Conservation (phyloP, 2,329 filamentous ascomycete genomes). For the Achaetomium macrosporum region DNA sequence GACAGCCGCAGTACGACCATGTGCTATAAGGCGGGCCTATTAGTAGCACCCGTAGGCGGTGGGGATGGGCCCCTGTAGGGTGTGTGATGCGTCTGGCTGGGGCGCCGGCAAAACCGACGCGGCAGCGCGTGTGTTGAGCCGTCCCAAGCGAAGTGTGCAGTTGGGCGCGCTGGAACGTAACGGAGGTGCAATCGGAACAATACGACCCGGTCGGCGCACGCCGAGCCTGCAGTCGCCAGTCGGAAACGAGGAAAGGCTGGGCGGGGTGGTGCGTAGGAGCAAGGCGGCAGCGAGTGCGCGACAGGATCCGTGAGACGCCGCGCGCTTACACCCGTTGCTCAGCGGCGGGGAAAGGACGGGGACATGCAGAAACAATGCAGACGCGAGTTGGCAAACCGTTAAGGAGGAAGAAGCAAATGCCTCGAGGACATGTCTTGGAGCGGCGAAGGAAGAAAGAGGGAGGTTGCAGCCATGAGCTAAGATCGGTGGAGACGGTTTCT, state of each 20-base stretch:
- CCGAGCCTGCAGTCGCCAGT: constrained; percentile 10
- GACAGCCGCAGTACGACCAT: constrained; percentile 21
- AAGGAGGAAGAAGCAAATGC: constrained; percentile 7
- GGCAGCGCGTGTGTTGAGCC: constrained; percentile 14
- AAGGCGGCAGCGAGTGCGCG: not conserved
- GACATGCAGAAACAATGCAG: constrained; percentile 8
- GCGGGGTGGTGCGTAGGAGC: constrained; percentile 5
- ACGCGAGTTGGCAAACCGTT: constrained; percentile 8
- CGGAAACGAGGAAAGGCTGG: constrained; percentile 2
- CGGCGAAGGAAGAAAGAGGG: constrained; percentile 13
- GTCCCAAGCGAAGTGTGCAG: constrained; percentile 4
- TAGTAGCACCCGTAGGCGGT: constrained; percentile 22
- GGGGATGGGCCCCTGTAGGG: constrained; percentile 11
- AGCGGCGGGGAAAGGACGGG: constrained; percentile 4
- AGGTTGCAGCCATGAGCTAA: constrained; percentile 2
- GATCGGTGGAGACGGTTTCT: constrained; percentile 10
- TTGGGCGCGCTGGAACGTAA: constrained; percentile 10
- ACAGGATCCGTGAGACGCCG: constrained; percentile 11
- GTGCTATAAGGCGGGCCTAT: constrained; percentile 21
- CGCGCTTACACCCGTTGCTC: constrained; percentile 13
- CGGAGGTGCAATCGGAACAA: constrained; percentile 3
- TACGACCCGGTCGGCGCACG: constrained; percentile 11
- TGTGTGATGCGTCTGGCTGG: constrained; percentile 8
- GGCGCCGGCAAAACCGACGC: constrained; percentile 20
- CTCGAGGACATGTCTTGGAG: constrained; percentile 11